A percentile compares a stretch with the other conserved stretches of the same genome.
These are phyloP conservation scores for Trichosporon coremiiforme DNA, from an alignment of 1,284 basidiomycete species.

Conservation along the genomic window DNA sequence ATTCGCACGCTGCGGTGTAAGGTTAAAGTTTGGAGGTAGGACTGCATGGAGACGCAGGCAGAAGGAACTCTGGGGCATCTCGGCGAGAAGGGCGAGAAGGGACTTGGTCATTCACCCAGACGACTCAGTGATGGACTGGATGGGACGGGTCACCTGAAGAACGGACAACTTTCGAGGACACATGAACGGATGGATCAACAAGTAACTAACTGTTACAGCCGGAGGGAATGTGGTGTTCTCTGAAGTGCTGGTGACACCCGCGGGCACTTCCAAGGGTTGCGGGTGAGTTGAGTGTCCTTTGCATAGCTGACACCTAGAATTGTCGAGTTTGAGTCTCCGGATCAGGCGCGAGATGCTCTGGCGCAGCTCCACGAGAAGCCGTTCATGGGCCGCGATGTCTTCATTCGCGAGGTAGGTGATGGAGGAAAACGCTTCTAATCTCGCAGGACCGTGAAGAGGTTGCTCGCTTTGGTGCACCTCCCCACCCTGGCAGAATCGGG, in stretches of 20 bases:
- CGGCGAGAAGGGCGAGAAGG: not conserved
- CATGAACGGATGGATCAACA: constrained; percentile 2
- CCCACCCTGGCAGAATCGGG: constrained; percentile 91
- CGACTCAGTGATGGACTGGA: constrained; percentile 19
- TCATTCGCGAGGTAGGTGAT: constrained; percentile 82
- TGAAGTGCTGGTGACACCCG: constrained; percentile 95
- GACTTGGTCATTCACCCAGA: constrained; percentile 14
- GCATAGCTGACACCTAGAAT: constrained; percentile 63
- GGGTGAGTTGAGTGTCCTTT: constrained; percentile 69
- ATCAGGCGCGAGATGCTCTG: constrained; percentile 82
- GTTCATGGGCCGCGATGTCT: constrained; percentile 87
- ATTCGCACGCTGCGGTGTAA: not conserved
- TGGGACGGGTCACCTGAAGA: constrained; percentile 17
- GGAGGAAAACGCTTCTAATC: not conserved
- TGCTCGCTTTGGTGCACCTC: constrained; percentile 88
- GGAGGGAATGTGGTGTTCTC: constrained; percentile 93
- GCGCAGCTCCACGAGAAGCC: constrained; percentile 83
- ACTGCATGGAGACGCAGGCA: constrained; percentile 13
- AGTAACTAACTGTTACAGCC: constrained; percentile 62
- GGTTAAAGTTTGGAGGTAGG: constrained; percentile 15
- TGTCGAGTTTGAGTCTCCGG: constrained; percentile 81
- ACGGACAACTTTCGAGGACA: not conserved
- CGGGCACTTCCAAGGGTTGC: constrained; percentile 96
- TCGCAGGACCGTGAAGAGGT: constrained; percentile 90
- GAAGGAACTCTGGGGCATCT: not conserved